Evolutionary conservation across 83 land plant species (phyloP).

Genomic region (Larix sibirica): DNA sequence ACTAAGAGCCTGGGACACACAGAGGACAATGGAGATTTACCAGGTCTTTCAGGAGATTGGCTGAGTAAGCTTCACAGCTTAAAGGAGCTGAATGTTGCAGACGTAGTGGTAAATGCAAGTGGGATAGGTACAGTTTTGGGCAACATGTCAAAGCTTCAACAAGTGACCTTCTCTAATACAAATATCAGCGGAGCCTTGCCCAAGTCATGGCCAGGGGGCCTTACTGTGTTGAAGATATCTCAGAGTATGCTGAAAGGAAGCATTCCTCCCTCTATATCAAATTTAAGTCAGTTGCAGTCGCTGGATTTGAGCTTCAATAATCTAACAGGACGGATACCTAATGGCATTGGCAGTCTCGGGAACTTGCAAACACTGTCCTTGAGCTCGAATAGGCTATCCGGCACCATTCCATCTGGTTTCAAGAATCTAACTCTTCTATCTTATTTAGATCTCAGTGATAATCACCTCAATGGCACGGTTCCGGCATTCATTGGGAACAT

Average conservation of each 20-base stretch:
- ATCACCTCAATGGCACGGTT: slow-evolving; percentile 20
- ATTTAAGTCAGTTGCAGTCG: slow-evolving; percentile 1
- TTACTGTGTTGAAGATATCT: background rate
- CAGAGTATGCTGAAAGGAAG: background rate
- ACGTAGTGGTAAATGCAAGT: slow-evolving; percentile 21
- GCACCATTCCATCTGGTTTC: slow-evolving; percentile 18
- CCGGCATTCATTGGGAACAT: slow-evolving; percentile 11
- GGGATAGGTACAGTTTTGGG: slow-evolving; percentile 13
- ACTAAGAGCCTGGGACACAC: slow-evolving; percentile 35
- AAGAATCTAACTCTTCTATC: slow-evolving; percentile 12
- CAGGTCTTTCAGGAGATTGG: slow-evolving; percentile 20
- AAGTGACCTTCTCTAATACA: slow-evolving; percentile 19
- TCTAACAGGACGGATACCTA: slow-evolving; percentile 13
- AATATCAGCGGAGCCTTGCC: slow-evolving; percentile 21
- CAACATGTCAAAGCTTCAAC: slow-evolving; percentile 17
- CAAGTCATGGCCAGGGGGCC: slow-evolving; percentile 16
- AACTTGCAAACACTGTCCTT: slow-evolving; percentile 19
- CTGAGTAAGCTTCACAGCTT: slow-evolving; percentile 18
- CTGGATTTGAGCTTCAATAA: slow-evolving; percentile 18
- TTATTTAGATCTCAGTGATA: slow-evolving; percentile 22
- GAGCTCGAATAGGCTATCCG: slow-evolving; percentile 21
- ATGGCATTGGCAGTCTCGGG: background rate
- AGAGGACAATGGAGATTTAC: slow-evolving; percentile 1
- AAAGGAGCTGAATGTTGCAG: slow-evolving; percentile 16
- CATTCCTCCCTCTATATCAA: slow-evolving; percentile 4